Evolutionary conservation across 2,329 filamentous ascomycete species (phyloP), one percentile per base, ranked within the genome.

Genomic region (Cercospora brassicicola): DNA sequence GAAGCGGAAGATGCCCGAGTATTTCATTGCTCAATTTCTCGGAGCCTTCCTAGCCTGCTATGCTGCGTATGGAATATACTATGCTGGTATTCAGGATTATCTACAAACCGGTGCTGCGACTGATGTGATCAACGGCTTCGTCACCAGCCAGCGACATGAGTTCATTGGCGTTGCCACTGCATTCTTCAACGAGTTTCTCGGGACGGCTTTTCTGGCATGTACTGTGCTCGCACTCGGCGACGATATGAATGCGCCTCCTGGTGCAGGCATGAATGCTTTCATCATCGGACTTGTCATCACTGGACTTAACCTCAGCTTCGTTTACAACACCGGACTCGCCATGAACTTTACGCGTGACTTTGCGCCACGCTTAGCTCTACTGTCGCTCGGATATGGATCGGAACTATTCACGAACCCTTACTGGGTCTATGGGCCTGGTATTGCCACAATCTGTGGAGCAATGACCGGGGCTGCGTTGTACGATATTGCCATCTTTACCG

Each of bases 271-370:
- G 83, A 83, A 82, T 72, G 80, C 84, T 0, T 80, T 85, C 39
- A 80, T 86, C 56, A 75, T 85, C 26, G 83, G 83, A 1, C 76
- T 85, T 0, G 75, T 84, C 8, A 79, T 81, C 59, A 76, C 75
- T 0, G 70, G 71, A 45, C 73, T 79, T 10, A 77, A 72, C 7
- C 79, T 81, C 73, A 77, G 78, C 3, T 83, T 86, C 66, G 78
- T 80, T 0, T 82, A 80, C 70, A 82, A 84, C 55, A 85, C 84
- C 0, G 83, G 84, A 9, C 79, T 80, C 0, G 81, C 81, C 0
- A 75, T 85, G 68, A 86, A 85, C 39, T 84, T 84, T 0, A 80
- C 81, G 11, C 79, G 83, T 9, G 84, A 86, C 74, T 80, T 86
- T 45, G 84, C 83, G 0, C 84, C 84, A 0, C 80, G 84, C 13